Base-by-base conservation (phyloP, 495 filamentous ascomycete genomes). In the Lentithecium fluviatile region DNA sequence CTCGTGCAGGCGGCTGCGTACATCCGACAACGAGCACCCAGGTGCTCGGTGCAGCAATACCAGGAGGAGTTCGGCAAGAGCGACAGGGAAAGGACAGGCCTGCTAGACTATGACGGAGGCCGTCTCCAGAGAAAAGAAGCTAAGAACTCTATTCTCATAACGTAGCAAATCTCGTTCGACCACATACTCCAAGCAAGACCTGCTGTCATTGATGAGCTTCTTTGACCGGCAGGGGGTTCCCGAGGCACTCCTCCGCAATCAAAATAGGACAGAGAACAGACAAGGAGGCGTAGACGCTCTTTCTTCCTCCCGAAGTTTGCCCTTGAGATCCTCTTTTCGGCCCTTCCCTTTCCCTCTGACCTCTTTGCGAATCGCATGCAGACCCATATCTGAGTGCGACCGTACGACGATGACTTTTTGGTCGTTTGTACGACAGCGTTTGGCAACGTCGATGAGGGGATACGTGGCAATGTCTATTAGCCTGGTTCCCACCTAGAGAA, bases 121-220 rank as follows among this genome's bases (percentile, higher is more conserved):
- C 60, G 71, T 58, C 64, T 73, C 13, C 69, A 68, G 5, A 68
- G 75, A 40, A 74, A 76, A 24, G 25, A 45, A 65, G 61, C 67
- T 6, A 58, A 36, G 3, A 70, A 78, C 60, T 72, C 75, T 3
- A 56, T 58, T 45, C 8, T 79, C 23, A 62, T 69, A 20, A 80
- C 76, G n/a, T 80, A 71, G 76, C 72, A 77, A 50, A 76, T 80
- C 46, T 79, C 74, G 43, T 82, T 82, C 52, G 71, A 79, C 8
- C 43, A 76, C 56, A 74, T 81, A n/a, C 69, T 50, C 8, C 5
- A 70, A 45, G 68, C 21, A 25, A 45, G 53, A 69, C 53, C 32
- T 69, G 25, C 43, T 69, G 20, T 69, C 63, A 13, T 49, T 69
- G 4, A 69, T 69, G 59, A 69, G 66, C 57, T 69, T 69, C 26